Percentiles rank a stretch among this genome's conserved stretches.
phyloP scores from a whole-genome alignment of 176 grass and related monocot genomes.

The Zea luxurians region DNA sequence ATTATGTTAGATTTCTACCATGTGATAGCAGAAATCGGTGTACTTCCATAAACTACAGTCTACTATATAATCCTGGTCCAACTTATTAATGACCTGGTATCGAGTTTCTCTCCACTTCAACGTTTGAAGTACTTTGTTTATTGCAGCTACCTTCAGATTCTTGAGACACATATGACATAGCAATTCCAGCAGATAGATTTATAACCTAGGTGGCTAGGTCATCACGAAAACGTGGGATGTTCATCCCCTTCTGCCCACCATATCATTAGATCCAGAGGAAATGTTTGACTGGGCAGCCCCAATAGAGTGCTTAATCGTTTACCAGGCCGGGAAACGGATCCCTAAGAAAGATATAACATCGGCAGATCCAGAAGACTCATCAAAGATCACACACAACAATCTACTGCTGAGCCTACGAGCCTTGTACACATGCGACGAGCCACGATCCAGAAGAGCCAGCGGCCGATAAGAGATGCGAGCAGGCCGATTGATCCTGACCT shows the following conservation, averaged over 20 bases:
- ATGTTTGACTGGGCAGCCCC: neutral
- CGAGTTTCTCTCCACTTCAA: neutral
- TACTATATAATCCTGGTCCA: neutral
- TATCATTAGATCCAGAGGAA: neutral
- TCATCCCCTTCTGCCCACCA: neutral
- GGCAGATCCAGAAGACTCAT: slow-evolving; percentile 21
- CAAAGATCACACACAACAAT: neutral
- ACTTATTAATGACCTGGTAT: neutral
- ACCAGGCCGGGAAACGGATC: neutral
- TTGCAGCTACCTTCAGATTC: no score
- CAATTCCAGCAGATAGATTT: no score
- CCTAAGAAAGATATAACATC: neutral
- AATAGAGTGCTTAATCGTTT: neutral
- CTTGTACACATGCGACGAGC: neutral
- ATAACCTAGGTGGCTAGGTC: no score
- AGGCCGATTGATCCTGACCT: slow-evolving; percentile 43
- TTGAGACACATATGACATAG: no score
- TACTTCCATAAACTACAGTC: neutral
- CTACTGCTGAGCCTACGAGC: no score
- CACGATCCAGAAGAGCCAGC: neutral
- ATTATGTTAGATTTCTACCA: neutral
- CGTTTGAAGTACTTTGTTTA: no score
- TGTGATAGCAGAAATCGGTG: neutral
- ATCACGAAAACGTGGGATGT: neutral
- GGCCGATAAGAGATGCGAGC: neutral